phyloP scores from a whole-genome alignment of 495 filamentous ascomycete genomes.

The Ramalina peruviana region DNA sequence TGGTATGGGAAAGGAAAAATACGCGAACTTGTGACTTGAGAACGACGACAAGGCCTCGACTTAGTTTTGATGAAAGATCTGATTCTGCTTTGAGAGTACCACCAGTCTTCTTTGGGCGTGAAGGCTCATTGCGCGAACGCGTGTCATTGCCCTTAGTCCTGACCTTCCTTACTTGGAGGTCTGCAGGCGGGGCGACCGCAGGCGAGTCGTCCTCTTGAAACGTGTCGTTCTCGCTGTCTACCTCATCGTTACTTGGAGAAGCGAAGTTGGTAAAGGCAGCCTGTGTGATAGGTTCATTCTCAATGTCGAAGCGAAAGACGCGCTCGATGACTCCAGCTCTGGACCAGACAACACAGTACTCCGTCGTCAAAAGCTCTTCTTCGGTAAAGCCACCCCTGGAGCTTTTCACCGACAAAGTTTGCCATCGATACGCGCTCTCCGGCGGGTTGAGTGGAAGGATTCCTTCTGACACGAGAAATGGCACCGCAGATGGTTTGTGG shows the following conservation, averaged over 20 bases:
- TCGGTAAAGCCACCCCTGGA: conserved; percentile 35
- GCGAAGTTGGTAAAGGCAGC: conserved; percentile 73
- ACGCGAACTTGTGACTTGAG: conserved; percentile 88
- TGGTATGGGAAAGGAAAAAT: conserved; percentile 77
- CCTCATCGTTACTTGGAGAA: background rate
- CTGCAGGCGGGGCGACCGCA: background rate
- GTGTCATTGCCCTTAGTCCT: background rate
- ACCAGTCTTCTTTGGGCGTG: background rate
- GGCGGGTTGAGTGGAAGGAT: conserved; percentile 59
- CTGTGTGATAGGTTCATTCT: conserved; percentile 71
- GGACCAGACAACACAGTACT: conserved; percentile 80
- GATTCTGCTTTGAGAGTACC: background rate
- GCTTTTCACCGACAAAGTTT: conserved; percentile 30
- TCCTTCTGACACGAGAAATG: conserved; percentile 69
- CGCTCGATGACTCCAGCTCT: conserved; percentile 73
- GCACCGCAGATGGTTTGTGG: conserved; percentile 69
- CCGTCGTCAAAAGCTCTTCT: conserved; percentile 80
- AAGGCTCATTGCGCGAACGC: background rate
- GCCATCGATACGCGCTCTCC: conserved; percentile 58
- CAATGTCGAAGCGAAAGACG: conserved; percentile 72
- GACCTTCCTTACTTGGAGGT: conserved; percentile 5
- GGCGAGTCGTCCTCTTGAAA: background rate
- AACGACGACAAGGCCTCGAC: conserved; percentile 70
- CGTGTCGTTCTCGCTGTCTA: background rate
- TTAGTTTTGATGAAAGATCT: too few species aligned